These are phyloP conservation scores for Lachnellula subtilissima DNA, from an alignment of 2,329 filamentous ascomycete genomes.

Conservation along the genomic window DNA sequence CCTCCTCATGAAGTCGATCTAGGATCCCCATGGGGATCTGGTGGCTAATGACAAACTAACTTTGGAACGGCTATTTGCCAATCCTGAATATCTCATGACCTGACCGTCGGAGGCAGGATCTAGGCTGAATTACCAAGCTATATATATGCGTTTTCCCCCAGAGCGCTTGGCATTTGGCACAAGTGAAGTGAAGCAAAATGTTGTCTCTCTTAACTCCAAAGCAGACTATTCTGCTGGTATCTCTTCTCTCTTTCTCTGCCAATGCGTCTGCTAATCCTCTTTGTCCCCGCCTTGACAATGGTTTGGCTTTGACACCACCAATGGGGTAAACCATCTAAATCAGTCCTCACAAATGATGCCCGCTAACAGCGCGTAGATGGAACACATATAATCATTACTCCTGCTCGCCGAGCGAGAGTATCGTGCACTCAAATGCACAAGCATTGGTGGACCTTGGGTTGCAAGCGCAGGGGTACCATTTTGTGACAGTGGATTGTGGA, in stretches of 20 bases:
- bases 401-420: constrained; percentile 41
- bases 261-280: not conserved
- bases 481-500: constrained; percentile 47
- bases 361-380: constrained; percentile 30
- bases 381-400: constrained; percentile 48
- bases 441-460: constrained; percentile 43
- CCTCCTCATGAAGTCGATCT: not conserved
- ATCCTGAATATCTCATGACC: too few species aligned
- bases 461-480: constrained; percentile 41
- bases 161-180: not conserved
- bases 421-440: constrained; percentile 43
- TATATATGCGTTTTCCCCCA: not conserved
- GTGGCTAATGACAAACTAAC: too few species aligned
- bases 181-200: not conserved
- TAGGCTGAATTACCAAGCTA: not conserved
- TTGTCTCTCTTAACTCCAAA: not conserved
- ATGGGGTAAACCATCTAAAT: constrained; percentile 16
- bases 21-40: too few species aligned
- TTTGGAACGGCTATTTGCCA: too few species aligned
- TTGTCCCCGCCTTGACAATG: constrained; percentile 18
- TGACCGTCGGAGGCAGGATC: not conserved
- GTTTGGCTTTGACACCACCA: constrained; percentile 22
- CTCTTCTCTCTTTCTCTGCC: not conserved
- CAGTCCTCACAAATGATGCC: not conserved
- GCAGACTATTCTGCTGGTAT: not conserved